phyloP scores from a whole-genome alignment of 805 yeast species.

The Starmerella lactis-condensi region DNA sequence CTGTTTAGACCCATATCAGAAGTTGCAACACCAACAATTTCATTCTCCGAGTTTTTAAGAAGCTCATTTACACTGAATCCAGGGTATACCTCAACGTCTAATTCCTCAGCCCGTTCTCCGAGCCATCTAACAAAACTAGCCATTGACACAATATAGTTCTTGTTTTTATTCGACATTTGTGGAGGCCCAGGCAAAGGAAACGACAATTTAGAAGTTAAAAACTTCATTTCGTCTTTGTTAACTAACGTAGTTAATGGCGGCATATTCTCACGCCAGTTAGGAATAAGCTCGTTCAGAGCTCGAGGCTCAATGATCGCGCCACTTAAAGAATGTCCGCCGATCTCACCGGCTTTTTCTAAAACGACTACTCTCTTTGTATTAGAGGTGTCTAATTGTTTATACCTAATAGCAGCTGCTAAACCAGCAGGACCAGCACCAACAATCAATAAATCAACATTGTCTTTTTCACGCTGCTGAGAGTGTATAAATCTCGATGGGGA shows the following conservation, averaged over 20 bases:
- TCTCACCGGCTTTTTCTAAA: constrained; percentile 77
- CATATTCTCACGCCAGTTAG: constrained; percentile 32
- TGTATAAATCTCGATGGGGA: too few relatives aligned
- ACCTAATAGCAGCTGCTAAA: constrained; percentile 72
- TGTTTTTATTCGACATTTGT: constrained; percentile 62
- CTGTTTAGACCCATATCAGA: constrained; percentile 75
- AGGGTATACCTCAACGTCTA: constrained; percentile 88
- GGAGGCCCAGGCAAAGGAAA: constrained; percentile 84
- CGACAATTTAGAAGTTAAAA: constrained; percentile 35
- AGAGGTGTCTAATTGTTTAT: constrained; percentile 66
- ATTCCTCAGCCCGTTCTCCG: constrained; percentile 73
- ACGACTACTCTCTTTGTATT: constrained; percentile 65
- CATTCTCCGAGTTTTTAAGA: constrained; percentile 37
- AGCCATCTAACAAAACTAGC: constrained; percentile 65
- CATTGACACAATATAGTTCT: constrained; percentile 70
- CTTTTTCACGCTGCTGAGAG: constrained; percentile 64
- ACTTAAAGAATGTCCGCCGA: constrained; percentile 81
- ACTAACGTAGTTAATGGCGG: constrained; percentile 56
- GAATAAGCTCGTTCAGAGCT: constrained; percentile 68
- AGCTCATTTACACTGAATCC: constrained; percentile 73
- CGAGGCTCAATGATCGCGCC: constrained; percentile 91
- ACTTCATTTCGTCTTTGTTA: constrained; percentile 53
- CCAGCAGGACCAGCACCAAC: constrained; percentile 99
- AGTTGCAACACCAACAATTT: constrained; percentile 79
- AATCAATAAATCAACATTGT: constrained; percentile 80